phyloP scores from a whole-genome alignment of 2,329 filamentous ascomycete species.

The Sarocladiaceae sp. region DNA sequence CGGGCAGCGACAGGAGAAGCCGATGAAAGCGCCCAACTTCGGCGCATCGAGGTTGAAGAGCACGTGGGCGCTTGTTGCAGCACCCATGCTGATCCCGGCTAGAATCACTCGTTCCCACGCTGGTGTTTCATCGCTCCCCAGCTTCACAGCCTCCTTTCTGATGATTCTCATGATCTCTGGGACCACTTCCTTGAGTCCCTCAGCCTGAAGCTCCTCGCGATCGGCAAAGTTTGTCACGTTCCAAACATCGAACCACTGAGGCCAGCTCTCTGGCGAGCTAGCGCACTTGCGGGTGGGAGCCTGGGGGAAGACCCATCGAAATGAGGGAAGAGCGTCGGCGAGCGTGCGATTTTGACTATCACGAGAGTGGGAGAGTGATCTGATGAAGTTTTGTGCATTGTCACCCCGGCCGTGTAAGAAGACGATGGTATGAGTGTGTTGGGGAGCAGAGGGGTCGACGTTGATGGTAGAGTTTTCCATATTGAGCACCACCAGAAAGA shows the following conservation, averaged over 20 bases:
- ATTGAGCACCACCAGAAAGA: no score
- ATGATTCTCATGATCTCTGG: constrained; percentile 25
- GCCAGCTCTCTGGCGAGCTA: constrained; percentile 2
- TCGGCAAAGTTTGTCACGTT: constrained; percentile 32
- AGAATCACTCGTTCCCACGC: constrained; percentile 33
- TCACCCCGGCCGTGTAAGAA: constrained; percentile 41
- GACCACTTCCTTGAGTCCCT: constrained; percentile 34
- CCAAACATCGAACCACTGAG: constrained; percentile 25
- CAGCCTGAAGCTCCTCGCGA: constrained; percentile 35
- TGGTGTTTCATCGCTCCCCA: constrained; percentile 22
- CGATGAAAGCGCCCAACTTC: constrained; percentile 28
- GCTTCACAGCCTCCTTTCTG: constrained; percentile 23
- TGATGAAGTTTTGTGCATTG: constrained; percentile 25
- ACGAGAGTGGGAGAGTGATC: constrained; percentile 22
- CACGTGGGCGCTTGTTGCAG: constrained; percentile 31
- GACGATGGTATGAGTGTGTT: constrained; percentile 35
- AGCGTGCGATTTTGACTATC: constrained; percentile 28
- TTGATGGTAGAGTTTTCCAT: background rate
- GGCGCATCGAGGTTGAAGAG: constrained; percentile 27
- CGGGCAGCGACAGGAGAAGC: constrained; percentile 30
- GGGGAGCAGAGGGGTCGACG: background rate
- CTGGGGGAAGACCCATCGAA: constrained; percentile 45
- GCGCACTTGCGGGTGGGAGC: constrained; percentile 27
- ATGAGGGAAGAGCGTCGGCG: constrained; percentile 32
- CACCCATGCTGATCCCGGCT: constrained; percentile 41